Percentiles rank a stretch among this genome's conserved stretches.
These are phyloP conservation scores for Linnemannia schmuckeri DNA, from an alignment of 192 early-diverging fungal genomes.

Conservation along the genomic window DNA sequence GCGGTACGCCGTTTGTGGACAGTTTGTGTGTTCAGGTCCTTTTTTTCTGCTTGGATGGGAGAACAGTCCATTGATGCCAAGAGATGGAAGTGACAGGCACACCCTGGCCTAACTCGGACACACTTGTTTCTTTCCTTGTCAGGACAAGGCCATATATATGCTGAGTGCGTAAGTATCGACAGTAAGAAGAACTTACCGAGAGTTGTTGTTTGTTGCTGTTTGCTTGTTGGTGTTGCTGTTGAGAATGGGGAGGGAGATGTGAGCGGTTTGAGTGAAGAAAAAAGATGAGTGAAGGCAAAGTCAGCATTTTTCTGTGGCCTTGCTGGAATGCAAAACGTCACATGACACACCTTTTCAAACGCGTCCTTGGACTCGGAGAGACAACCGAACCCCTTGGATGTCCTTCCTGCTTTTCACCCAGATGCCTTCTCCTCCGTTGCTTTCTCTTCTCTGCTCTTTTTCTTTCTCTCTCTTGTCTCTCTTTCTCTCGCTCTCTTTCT, in stretches of 20 bases:
- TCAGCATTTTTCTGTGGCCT: no score
- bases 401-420: no score
- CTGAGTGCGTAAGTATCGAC: background rate
- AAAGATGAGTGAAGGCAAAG: no score
- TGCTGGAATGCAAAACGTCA: no score
- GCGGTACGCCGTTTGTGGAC: background rate
- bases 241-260: background rate
- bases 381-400: no score
- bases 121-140: background rate
- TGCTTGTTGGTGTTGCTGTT: background rate
- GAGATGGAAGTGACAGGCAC: background rate
- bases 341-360: no score
- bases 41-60: background rate
- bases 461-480: background rate
- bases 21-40: background rate
- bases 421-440: background rate
- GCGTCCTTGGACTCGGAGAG: no score
- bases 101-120: background rate
- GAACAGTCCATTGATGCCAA: background rate
- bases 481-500: background rate
- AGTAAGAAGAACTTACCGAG: background rate
- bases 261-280: no score
- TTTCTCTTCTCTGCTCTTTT: background rate
- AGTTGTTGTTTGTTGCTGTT: background rate
- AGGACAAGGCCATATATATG: background rate